A percentile compares a stretch with the other conserved stretches of the same genome.
These are phyloP conservation scores for Schizonepeta tenuifolia DNA, from an alignment of 257 asterid genomes.

Conservation along the genomic window DNA sequence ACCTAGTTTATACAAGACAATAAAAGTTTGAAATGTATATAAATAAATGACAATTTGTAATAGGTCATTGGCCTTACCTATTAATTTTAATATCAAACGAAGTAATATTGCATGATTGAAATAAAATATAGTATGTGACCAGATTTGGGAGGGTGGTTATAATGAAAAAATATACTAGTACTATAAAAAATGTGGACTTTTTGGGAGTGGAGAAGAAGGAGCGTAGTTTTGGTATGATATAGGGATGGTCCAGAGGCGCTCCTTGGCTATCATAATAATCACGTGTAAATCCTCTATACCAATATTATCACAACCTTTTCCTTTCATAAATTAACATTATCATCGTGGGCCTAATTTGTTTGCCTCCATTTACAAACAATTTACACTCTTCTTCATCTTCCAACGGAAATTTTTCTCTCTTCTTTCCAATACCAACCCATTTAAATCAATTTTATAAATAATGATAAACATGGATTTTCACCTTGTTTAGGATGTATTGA, in stretches of 20 bases:
- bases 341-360: neutral
- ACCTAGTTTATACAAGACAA: too few species aligned
- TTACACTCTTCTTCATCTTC: neutral
- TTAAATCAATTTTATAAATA: too few species aligned
- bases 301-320: neutral
- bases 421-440: too few species aligned
- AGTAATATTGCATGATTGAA: too few species aligned
- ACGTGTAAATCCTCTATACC: neutral
- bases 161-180: neutral
- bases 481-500: too few species aligned
- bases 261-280: neutral
- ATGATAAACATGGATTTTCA: too few species aligned
- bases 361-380: neutral
- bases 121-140: neutral
- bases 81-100: too few species aligned
- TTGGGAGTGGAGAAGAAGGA: constrained; percentile 15
- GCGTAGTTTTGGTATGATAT: constrained; percentile 4
- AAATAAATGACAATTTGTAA: too few species aligned
- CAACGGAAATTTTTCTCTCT: too few species aligned
- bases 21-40: too few species aligned
- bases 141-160: neutral
- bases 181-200: neutral
- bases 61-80: too few species aligned
- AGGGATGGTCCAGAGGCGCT: neutral
- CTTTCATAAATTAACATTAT: neutral